Base-by-base conservation (phyloP, 805 yeast species). In the Lipomyces oligophaga region DNA sequence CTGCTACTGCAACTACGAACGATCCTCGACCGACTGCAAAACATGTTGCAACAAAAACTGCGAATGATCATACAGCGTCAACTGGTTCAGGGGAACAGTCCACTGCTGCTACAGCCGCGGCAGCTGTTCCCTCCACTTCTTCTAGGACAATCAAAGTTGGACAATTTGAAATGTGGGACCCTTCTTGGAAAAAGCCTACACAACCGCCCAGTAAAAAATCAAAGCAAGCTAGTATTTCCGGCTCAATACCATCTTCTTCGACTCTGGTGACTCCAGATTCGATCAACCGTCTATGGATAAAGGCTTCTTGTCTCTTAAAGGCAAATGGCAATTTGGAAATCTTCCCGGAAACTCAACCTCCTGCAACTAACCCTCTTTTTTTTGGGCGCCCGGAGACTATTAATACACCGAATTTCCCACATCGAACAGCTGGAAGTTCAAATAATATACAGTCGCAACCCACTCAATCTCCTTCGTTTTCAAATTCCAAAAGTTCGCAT, bases 91-190 rank as follows among this genome's bases (percentile, higher is more conserved):
- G 10, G 13, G 36, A 5, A 7, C 24, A n/a, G n/a, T n/a, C n/a
- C n/a, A n/a, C n/a, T n/a, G n/a, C n/a, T n/a, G n/a, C n/a, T n/a
- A n/a, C n/a, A n/a, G n/a, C n/a, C n/a, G n/a, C n/a, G n/a, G n/a
- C n/a, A n/a, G n/a, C n/a, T n/a, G n/a, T n/a, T n/a, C n/a, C n/a
- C n/a, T n/a, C n/a, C n/a, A n/a, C 34, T 13, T 20, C 20, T 10
- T 40, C 47, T 6, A 38, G 55, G 13, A 50, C 55, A 7, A 31
- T 50, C 26, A 52, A 52, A 15, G 56, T 52, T 28, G 55, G 56
- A 6, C 46, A 35, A 32, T 19, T 52, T 6, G 50, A 47, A 28
- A n/a, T 52, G 19, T 52, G 50, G 50, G 56, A 52, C 28, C 54
- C 56, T 2, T 16, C 27, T 5, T 19, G 36, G 27, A 25, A 34